Base-by-base conservation (phyloP, 768 basidiomycete species). In the Amanita pseudoporphyria region DNA sequence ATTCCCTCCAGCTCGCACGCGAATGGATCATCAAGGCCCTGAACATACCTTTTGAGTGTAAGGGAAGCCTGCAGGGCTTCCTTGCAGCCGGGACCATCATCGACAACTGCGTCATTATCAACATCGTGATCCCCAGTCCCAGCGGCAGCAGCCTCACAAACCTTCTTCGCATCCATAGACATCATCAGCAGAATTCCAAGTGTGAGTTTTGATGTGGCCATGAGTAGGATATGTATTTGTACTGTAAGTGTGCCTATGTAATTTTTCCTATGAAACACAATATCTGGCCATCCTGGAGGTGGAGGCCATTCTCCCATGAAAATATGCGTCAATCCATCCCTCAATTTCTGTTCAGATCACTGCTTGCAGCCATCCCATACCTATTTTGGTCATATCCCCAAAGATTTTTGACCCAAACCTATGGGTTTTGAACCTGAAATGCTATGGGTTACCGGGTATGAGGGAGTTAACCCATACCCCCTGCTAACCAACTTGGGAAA, bases 21-120 rank as follows among this genome's bases (percentile, higher is more conserved):
- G 33, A 54, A 64, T 2, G 54, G 53, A 40, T 60, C 56, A 49
- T 61, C 53, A 10, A 56, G 26, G 41, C 56, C 52, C 7, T 43
- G 28, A 22, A 62, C n/a, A 47, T 57, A 63, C 6, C 42, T 48
- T 28, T 53, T 51, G 10, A 65, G 43, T 1, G 53, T 59, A 22
- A 49, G 37, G n/a, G 52, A 57, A 13, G 61, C 57, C 12, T 39
- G 21, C 10, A 63, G 56, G 61, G n/a, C 55, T 42, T 62, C 60
- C 21, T 38, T 16, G 49, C 54, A 42, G 30, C 54, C 54, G 37
- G 61, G 55, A n/a, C 53, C 49, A 24, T 44, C 41, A 13, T 22
- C 19, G n/a, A 28, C 22, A 13, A 33, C 35, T 2, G 49, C 40
- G 45, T 54, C 45, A 7, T 54, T 49, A 42, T 54, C 53, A 41